These are phyloP conservation scores for Pseudogymnoascus sp. DNA, from an alignment of 2,329 filamentous ascomycete genomes.

Conservation along the genomic window DNA sequence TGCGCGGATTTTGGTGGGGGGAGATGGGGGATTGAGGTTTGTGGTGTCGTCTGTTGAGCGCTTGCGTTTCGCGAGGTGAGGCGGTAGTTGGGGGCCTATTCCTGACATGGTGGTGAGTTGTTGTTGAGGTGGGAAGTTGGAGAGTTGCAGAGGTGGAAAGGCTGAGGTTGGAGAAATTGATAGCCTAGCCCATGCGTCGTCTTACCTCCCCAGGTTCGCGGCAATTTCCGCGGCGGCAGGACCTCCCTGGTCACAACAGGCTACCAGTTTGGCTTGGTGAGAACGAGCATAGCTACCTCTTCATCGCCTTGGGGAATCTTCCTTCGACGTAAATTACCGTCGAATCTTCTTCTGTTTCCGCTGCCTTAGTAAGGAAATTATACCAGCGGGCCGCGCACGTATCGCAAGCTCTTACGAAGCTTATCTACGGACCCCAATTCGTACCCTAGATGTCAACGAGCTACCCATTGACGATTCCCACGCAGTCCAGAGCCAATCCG, in stretches of 20 bases:
- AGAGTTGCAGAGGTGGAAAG: not conserved
- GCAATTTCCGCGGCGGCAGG: not conserved
- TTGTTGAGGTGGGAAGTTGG: not conserved
- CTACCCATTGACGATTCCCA: not conserved
- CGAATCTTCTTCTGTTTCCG: not conserved
- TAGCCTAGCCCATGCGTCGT: not conserved
- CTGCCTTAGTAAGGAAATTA: not conserved
- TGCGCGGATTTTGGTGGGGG: constrained; percentile 36
- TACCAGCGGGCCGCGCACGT: not conserved
- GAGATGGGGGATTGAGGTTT: constrained; percentile 30
- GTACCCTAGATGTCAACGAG: constrained; percentile 3
- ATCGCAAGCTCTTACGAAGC: constrained; percentile 3
- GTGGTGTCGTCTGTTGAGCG: constrained; percentile 37
- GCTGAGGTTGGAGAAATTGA: constrained; percentile 8
- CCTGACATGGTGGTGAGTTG: constrained; percentile 22
- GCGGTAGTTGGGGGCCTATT: constrained; percentile 59
- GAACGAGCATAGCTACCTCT: not conserved
- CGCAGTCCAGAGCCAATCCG: not conserved
- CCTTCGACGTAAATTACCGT: not conserved
- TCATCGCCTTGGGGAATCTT: not conserved
- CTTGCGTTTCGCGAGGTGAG: constrained; percentile 57
- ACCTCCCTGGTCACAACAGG: constrained; percentile 9
- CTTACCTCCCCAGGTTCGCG: constrained; percentile 4
- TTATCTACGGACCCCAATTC: not conserved
- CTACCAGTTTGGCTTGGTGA: not conserved